A percentile compares a stretch with the other conserved stretches of the same genome.
Evolutionary conservation across 2,329 filamentous ascomycete species (phyloP).

Genomic region (Chaetothyriales sp.): DNA sequence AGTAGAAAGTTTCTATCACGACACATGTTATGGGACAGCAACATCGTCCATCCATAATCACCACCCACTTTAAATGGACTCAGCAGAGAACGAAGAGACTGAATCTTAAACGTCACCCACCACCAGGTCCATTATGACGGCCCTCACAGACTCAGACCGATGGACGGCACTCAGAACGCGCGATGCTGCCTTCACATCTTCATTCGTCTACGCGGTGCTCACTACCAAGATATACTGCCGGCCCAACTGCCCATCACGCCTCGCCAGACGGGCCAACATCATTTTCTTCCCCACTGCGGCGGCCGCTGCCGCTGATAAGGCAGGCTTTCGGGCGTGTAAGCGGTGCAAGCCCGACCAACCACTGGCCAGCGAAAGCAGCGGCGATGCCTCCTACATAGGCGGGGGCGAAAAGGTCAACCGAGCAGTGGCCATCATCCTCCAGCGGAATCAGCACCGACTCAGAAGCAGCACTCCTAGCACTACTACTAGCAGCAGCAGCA

Average conservation of each 20-base stretch:
- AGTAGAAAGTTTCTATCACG: too few relatives aligned
- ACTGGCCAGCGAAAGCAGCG: neutral
- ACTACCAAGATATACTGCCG: constrained; percentile 43
- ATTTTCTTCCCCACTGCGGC: constrained; percentile 35
- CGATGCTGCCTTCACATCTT: constrained; percentile 27
- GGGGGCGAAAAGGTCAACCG: neutral
- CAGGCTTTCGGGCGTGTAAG: constrained; percentile 41
- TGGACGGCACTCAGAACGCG: constrained; percentile 33
- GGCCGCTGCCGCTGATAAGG: constrained; percentile 28
- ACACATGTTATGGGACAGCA: too few relatives aligned
- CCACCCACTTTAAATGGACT: too few relatives aligned
- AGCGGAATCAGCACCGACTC: neutral
- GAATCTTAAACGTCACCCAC: too few relatives aligned
- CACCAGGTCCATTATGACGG: too few relatives aligned
- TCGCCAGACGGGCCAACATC: constrained; percentile 43
- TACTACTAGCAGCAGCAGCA: too few relatives aligned
- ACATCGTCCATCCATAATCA: too few relatives aligned
- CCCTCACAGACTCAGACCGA: constrained; percentile 14
- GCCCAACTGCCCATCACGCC: constrained; percentile 40
- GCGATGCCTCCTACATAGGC: neutral
- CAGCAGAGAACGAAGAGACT: too few relatives aligned
- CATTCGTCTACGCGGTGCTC: constrained; percentile 42
- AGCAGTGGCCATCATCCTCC: neutral
- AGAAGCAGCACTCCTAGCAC: too few relatives aligned
- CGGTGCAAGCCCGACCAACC: constrained; percentile 35